Evolutionary conservation across 1,139 yeast species (phyloP).

Genomic region (Lodderomyces orthopsilosis): DNA sequence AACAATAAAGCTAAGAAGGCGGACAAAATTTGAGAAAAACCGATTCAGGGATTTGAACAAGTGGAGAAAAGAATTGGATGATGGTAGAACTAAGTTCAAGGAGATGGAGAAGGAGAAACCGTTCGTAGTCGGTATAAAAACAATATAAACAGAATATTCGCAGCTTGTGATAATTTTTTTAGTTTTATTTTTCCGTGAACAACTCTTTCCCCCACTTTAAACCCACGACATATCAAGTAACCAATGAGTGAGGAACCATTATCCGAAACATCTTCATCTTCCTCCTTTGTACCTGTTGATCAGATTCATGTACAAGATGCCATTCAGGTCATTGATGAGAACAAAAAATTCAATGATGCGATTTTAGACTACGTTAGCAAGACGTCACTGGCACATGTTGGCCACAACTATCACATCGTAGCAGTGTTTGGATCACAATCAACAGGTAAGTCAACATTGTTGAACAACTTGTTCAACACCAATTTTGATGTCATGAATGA

Average conservation of each 20-base stretch:
- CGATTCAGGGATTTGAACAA: conserved; percentile 1
- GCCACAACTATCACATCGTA: conserved; percentile 80
- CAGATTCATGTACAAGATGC: conserved; percentile 31
- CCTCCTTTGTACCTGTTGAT: conserved; percentile 45
- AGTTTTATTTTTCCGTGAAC: background rate
- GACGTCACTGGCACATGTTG: conserved; percentile 39
- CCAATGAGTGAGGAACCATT: conserved; percentile 4
- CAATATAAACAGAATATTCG: background rate
- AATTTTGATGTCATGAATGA: conserved; percentile 93
- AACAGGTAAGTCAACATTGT: conserved; percentile 90
- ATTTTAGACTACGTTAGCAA: conserved; percentile 40
- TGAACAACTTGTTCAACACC: conserved; percentile 83
- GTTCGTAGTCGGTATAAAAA: background rate
- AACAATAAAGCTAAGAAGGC: conserved; percentile 46
- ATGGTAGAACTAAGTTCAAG: conserved; percentile 5
- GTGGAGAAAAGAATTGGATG: conserved; percentile 7
- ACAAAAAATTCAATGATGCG: conserved; percentile 55
- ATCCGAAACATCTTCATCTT: conserved; percentile 22
- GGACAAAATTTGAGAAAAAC: conserved; percentile 22
- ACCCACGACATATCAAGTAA: background rate
- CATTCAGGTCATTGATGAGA: conserved; percentile 78
- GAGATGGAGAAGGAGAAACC: background rate
- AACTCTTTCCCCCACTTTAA: background rate
- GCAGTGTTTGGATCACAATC: conserved; percentile 97
- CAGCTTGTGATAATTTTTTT: background rate